Evolutionary conservation across 345 rosid species (phyloP), one percentile per base, ranked within the genome.

Genomic region (Psidium guajava): DNA sequence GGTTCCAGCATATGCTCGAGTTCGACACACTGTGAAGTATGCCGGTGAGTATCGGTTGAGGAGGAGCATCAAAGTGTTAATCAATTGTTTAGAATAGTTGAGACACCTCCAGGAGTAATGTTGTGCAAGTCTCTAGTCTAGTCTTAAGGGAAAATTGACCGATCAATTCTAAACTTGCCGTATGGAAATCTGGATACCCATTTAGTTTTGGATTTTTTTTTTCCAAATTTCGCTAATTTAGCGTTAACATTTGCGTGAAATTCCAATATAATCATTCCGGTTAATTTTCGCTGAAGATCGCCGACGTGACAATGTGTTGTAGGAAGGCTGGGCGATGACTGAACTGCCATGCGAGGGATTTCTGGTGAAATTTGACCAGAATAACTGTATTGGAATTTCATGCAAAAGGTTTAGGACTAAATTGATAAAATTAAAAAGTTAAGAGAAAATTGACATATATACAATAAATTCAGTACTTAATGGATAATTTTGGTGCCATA

Each of bases 281-380:
- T 1, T 1, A 16, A 64, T 64, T 64, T 32, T 16, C 2, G 0
- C 16, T 6, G 8, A 16, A 54, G 18, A 54, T 54, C 3, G 8
- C 0, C 6, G 56, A 54, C 8, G 8, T 54, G 1, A 2, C 6
- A 3, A 0, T 8, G 0, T 61, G 5, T 1, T 2, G 0, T 27
- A 14, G 1, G 21, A 61, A 1, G 40, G 10, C 8, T 0, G 11
- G 11, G 6, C 0, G 32, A 64, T 28, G 22, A 64, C 18, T 0
- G 16, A 4, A 16, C 11, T 0, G 0, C 6, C 10, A 32, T 64
- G 6, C 0, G 0, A 32, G 0, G 32, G 3, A 64, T 21, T 20
- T 54, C 8, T 4, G 4, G 4, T 4, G 10, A 54, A 54, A 21
- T 21, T 54, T 54, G 10, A 54, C 8, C 75, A 6, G 44, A 42